phyloP scores from a whole-genome alignment of 1,284 basidiomycete genomes.

The Rhodotorula sp. region DNA sequence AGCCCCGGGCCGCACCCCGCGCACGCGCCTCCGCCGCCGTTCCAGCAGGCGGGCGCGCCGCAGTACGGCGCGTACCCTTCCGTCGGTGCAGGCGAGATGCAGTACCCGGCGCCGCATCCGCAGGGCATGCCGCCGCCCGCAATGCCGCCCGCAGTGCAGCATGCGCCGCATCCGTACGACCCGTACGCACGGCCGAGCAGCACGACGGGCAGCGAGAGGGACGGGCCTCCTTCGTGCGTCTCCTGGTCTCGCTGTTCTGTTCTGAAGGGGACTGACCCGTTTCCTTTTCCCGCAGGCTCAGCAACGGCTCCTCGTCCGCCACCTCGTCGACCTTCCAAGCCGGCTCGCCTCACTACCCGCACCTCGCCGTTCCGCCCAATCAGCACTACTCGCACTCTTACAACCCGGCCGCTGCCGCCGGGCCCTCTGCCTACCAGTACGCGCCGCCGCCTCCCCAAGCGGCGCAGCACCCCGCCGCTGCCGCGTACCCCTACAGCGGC shows the following conservation, averaged over 20 bases:
- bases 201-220: constrained; percentile 4
- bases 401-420: background rate
- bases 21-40: background rate
- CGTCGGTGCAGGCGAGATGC: background rate
- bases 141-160: background rate
- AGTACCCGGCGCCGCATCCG: background rate
- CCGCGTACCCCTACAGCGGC: background rate
- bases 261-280: background rate
- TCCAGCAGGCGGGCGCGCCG: background rate
- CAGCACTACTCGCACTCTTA: constrained; percentile 1
- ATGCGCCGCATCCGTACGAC: background rate
- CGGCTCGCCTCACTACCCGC: constrained; percentile 10
- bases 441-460: background rate
- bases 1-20: background rate
- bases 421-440: background rate
- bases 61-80: background rate
- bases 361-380: background rate
- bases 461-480: background rate
- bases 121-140: constrained; percentile 6
- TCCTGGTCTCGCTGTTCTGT: fast-evolving
- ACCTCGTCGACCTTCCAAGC: constrained; percentile 14
- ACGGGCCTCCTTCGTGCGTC: constrained; percentile 20
- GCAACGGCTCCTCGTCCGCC: constrained; percentile 18
- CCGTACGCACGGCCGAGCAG: constrained; percentile 4
- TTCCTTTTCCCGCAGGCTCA: background rate